Conservation (phyloP, 2,329 filamentous ascomycete genomes). For the Claviceps arundinis region DNA sequence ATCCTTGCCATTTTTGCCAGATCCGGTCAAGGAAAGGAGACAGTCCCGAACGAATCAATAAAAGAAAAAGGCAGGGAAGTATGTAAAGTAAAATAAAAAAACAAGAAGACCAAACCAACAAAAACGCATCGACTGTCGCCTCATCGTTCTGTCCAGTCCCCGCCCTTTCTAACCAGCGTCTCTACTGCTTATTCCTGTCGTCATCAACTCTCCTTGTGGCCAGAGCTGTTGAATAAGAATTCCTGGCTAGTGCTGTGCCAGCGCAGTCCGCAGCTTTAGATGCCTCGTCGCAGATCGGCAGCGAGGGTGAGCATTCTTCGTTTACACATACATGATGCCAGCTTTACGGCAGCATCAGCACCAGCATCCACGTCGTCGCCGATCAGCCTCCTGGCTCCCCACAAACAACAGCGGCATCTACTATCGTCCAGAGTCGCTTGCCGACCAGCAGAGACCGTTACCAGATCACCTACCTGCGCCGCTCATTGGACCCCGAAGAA, state of each 20-base stretch:
- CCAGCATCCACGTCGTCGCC: neutral
- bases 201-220: neutral
- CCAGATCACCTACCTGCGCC: conserved; percentile 20
- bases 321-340: conserved; percentile 6
- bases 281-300: neutral
- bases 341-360: neutral
- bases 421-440: conserved; percentile 5
- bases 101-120: neutral
- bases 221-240: neutral
- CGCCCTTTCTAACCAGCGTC: neutral
- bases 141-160: neutral
- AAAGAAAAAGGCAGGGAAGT: neutral
- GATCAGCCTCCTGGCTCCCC: conserved; percentile 4
- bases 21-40: conserved; percentile 3
- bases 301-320: neutral
- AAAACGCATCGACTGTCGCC: neutral
- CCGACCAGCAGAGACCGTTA: conserved; percentile 1
- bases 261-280: neutral
- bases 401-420: conserved; percentile 5
- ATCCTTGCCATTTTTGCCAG: conserved; percentile 4
- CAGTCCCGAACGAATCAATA: neutral
- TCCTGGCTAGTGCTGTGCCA: neutral
- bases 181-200: neutral
- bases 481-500: conserved; percentile 25
- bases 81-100: neutral